Evolutionary conservation across 179 eudicot genomes (phyloP), one percentile per base, ranked within the genome.

Genomic region (Beta lomatogona): DNA sequence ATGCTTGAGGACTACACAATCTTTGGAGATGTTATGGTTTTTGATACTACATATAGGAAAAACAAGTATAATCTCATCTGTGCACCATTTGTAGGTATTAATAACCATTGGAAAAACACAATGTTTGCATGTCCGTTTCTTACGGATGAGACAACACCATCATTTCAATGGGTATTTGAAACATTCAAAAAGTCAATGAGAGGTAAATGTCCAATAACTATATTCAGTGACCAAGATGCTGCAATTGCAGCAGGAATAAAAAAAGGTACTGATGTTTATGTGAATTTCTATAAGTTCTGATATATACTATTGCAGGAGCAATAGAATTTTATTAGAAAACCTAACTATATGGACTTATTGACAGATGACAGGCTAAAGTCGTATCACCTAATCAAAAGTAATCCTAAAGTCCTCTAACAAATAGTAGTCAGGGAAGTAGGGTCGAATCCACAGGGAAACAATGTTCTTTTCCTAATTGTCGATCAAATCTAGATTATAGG

Each of bases 91-190:
- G 71, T 63, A 18, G 80, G 72, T 2, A 50, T 77, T 18, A 64
- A 64, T 15, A 77, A 63, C 8, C 80, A 77, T 48, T 64, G 80
- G 60, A 63, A 53, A 16, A 77, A 63, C 21, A 41, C 50, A 15
- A 75, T 75, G 77, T 75, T 75, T 19, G 77, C 65, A 1, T 55
- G 77, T 75, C 67, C 50, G 2, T 77, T 77, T 46, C 14, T 77
- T 6, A 6, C 58, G 0, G 16, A 63, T 25, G 80, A 77, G 57
- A 21, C 28, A 2, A 13, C 12, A 4, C 21, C 13, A 9, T 65
- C 46, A 19, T 77, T 77, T 25, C 22, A 46, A 18, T 77, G 80
- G 71, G 15, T 77, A 7, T 64, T 77, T 45, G 25, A 63, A 10
- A 54, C 22, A 4, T 77, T 77, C 36, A 77, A 77, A 12, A 67